These are phyloP conservation scores for Allium sativum DNA, from an alignment of 106 monocot species.

Conservation along the genomic window DNA sequence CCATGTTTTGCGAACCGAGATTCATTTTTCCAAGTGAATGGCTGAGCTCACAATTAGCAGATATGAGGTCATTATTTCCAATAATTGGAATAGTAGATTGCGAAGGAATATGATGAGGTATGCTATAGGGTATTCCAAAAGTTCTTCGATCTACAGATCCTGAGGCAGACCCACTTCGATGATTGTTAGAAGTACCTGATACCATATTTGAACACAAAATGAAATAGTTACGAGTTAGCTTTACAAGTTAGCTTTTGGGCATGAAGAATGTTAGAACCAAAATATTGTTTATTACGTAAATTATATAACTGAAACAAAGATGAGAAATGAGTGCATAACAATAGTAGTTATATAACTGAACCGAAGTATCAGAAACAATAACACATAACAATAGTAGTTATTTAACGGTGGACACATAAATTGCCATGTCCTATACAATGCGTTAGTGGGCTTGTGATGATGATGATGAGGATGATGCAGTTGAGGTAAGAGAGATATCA, in stretches of 20 bases:
- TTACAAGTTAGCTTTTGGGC: constrained; percentile 8
- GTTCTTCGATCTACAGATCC: constrained; percentile 24
- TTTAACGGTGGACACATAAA: no score
- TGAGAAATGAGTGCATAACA: no score
- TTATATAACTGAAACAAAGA: no score
- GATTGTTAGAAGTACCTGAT: constrained; percentile 15
- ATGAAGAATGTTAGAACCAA: no score
- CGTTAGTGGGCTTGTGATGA: neutral
- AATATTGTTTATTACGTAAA: no score
- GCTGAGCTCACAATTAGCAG: constrained; percentile 26
- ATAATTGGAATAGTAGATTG: constrained; percentile 19
- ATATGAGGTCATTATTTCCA: constrained; percentile 25
- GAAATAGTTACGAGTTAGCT: no score
- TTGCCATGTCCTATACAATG: neutral
- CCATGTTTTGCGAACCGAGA: constrained; percentile 36
- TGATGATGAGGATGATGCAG: neutral
- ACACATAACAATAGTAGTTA: no score
- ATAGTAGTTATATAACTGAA: no score
- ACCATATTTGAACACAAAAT: no score
- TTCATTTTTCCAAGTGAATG: constrained; percentile 51
- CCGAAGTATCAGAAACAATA: no score
- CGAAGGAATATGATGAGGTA: constrained; percentile 35
- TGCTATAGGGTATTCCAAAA: constrained; percentile 23
- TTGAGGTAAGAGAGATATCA: neutral
- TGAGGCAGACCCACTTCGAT: constrained; percentile 37